Evolutionary conservation across 2,329 filamentous ascomycete species (phyloP).

Genomic region (Aspergillus sp.): DNA sequence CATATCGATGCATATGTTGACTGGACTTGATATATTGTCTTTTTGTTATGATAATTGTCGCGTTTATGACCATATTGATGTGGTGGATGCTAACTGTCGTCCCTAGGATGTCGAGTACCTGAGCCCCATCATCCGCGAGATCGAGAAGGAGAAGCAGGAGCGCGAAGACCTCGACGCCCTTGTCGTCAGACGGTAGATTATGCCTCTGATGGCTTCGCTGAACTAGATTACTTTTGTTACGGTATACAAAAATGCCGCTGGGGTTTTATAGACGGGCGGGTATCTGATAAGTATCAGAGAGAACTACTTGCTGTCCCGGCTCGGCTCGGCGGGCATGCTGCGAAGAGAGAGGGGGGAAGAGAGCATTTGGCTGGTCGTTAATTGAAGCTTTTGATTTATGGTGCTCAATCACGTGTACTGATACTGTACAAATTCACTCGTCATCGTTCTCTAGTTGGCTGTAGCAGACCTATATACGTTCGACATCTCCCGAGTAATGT

Average conservation of each 20-base stretch:
- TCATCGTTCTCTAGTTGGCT: slow-evolving; percentile 23
- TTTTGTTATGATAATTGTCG: neutral
- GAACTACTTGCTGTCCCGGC: slow-evolving; percentile 23
- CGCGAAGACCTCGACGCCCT: slow-evolving; percentile 69
- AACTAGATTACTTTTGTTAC: slow-evolving; percentile 18
- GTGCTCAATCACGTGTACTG: slow-evolving; percentile 37
- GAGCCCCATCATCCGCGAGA: slow-evolving; percentile 66
- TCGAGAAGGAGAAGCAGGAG: slow-evolving; percentile 68
- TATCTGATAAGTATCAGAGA: slow-evolving; percentile 23
- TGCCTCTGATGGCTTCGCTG: slow-evolving; percentile 9
- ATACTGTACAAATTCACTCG: slow-evolving; percentile 46
- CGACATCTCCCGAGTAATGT: neutral
- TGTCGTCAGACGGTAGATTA: slow-evolving; percentile 55
- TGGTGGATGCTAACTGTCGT: slow-evolving; percentile 8
- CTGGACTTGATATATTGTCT: neutral
- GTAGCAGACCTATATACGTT: neutral
- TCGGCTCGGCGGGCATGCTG: slow-evolving; percentile 19
- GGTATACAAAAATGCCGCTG: slow-evolving; percentile 21
- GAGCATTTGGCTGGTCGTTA: slow-evolving; percentile 26
- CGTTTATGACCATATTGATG: too few species aligned
- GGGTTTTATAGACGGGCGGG: slow-evolving; percentile 21
- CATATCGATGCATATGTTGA: neutral
- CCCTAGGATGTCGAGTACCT: slow-evolving; percentile 67
- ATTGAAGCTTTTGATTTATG: slow-evolving; percentile 26
- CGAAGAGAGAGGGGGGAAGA: slow-evolving; percentile 14